A percentile compares a stretch with the other conserved stretches of the same genome.
Conservation (phyloP, 2,329 filamentous ascomycete species). For the Clathrospora elynae region DNA sequence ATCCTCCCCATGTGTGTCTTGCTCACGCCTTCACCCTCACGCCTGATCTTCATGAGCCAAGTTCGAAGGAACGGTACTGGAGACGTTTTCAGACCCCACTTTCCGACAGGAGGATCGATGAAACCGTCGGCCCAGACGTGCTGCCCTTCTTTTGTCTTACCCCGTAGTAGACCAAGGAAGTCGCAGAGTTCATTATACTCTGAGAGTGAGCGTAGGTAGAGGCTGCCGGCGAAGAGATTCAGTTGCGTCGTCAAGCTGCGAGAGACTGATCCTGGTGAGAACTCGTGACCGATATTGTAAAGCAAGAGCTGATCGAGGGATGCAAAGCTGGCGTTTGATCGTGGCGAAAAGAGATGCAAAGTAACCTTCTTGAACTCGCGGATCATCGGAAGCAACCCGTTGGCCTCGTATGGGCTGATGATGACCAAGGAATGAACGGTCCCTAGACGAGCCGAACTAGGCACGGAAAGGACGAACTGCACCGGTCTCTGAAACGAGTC, state of each 20-base stretch:
- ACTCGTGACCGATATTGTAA: constrained; percentile 44
- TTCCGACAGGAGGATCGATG: constrained; percentile 34
- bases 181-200: constrained; percentile 62
- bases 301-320: constrained; percentile 56
- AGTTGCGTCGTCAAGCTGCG: constrained; percentile 54
- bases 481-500: constrained; percentile 61
- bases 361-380: constrained; percentile 39
- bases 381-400: constrained; percentile 56
- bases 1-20: constrained; percentile 54
- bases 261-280: constrained; percentile 13
- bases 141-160: constrained; percentile 22
- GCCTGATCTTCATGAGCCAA: constrained; percentile 40
- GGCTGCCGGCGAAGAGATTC: constrained; percentile 70
- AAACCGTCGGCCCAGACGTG: constrained; percentile 45
- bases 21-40: constrained; percentile 47
- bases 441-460: background rate
- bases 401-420: constrained; percentile 66
- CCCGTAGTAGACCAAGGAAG: constrained; percentile 57
- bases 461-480: constrained; percentile 57
- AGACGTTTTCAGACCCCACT: constrained; percentile 46
- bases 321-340: constrained; percentile 46
- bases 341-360: constrained; percentile 60
- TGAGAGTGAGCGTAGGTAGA: constrained; percentile 62
- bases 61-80: constrained; percentile 51
- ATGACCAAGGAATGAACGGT: constrained; percentile 52